Percentiles rank a stretch among this genome's conserved stretches.
Conservation (phyloP, 371 early-diverging fungal genomes). For the Funneliformis caledonium region DNA sequence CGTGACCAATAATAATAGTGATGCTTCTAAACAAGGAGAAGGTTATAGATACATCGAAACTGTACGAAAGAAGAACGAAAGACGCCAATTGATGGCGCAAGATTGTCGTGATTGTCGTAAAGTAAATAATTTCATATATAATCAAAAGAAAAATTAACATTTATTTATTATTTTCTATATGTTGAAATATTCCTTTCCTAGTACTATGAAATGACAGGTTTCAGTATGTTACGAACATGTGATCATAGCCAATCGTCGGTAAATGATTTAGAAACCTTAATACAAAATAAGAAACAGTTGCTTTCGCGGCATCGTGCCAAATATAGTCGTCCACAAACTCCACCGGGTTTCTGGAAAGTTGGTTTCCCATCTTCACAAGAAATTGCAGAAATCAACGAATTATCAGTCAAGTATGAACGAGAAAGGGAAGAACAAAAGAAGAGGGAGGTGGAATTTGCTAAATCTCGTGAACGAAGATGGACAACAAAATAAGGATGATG, state of each 20-base stretch:
- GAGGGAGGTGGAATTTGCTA: not conserved
- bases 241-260: not conserved
- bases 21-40: not conserved
- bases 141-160: not conserved
- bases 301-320: not conserved
- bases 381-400: constrained; percentile 13
- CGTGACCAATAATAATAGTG: not conserved
- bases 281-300: not conserved
- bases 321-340: constrained; percentile 29
- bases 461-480: constrained; percentile 12
- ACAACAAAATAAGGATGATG: not conserved
- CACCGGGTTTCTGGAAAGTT: constrained; percentile 36
- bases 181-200: not conserved
- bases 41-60: not conserved
- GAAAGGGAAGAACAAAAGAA: constrained; percentile 14
- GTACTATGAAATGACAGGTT: constrained; percentile 22
- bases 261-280: not conserved
- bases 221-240: not conserved
- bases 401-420: not conserved
- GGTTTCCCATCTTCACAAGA: constrained; percentile 20
- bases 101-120: constrained; percentile 22
- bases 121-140: not conserved
- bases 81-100: not conserved
- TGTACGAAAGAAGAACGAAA: constrained; percentile 3
- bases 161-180: not conserved